Conservation (phyloP, 2,329 filamentous ascomycete species). For the Cladophialophora carrionii region DNA sequence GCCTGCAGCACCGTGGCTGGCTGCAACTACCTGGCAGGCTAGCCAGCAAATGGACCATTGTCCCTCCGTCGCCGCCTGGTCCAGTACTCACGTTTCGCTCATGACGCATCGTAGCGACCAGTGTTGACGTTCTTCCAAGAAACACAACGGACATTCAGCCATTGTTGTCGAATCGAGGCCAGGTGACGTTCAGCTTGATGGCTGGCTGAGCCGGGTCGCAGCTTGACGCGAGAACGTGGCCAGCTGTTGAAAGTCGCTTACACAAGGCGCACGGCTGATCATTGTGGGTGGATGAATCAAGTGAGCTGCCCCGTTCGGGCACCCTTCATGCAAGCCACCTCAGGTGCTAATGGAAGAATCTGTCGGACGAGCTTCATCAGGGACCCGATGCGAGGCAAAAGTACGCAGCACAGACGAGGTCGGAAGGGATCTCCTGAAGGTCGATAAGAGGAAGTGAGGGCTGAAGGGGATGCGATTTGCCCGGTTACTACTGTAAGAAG, state of each 20-base stretch:
- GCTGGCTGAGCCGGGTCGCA: not conserved
- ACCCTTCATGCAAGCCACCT: constrained; percentile 1
- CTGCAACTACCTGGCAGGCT: not conserved
- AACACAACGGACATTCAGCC: not conserved
- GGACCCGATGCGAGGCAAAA: not conserved
- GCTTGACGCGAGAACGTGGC: not conserved
- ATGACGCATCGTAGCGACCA: not conserved
- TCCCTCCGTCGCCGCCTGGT: not conserved
- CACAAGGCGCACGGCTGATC: not conserved
- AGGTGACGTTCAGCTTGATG: not conserved
- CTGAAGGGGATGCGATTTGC: not conserved
- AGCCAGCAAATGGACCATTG: not conserved
- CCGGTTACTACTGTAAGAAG: too few species aligned
- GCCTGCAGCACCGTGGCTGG: not conserved
- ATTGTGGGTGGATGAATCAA: not conserved
- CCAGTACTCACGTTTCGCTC: not conserved
- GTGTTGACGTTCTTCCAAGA: not conserved
- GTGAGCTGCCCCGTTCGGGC: not conserved
- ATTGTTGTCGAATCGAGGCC: not conserved
- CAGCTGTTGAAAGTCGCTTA: not conserved
- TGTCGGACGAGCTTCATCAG: not conserved
- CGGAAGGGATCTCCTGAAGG: not conserved
- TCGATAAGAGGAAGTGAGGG: not conserved
- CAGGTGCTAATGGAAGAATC: not conserved
- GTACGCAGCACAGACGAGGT: not conserved